Evolutionary conservation across 2,329 filamentous ascomycete species (phyloP), one percentile per base, ranked within the genome.

Genomic region (Xylariaceae sp.): DNA sequence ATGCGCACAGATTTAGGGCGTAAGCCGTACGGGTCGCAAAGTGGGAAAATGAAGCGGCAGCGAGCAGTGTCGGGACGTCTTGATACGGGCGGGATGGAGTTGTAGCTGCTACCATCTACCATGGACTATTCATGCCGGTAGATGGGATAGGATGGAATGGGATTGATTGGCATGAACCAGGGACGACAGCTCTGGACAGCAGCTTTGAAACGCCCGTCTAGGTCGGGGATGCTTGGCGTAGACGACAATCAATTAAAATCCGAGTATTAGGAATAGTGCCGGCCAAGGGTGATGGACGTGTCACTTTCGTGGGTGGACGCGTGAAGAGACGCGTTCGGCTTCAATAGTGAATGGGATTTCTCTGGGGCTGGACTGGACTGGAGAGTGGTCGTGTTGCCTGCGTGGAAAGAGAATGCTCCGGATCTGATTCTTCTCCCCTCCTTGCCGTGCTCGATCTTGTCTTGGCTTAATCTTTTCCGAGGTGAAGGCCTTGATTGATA

Each of bases 291-390:
- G 50, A 49, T 55, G 61, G 70, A 70, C 71, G 71, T 73, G 70
- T 73, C 71, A 72, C 66, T 73, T 72, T 72, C 71, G 71, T 72
- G 71, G 68, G 64, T 53, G 65, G 54, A 66, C 67, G 68, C 57
- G 61, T 64, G 65, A 60, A 61, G 51, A 39, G 58, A 60, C 62
- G 62, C 62, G 61, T 61, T 52, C 17, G 13, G 34, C 34, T 45
- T 48, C 64, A 63, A n/a, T 45, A 13, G 8, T 42, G 23, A 42
- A 42, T 42, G 37, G 37, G 37, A 42, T 42, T 42, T 7, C 9
- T 42, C 37, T 42, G 37, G 13, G 37, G 13, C 37, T 42, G 37
- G 37, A 42, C 23, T 30, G 23, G 23, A 30, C 23, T 30, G 5
- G 23, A 30, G 23, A 30, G 23, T 45, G 51, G 55, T 53, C 39